Conservation (phyloP, 2,329 filamentous ascomycete genomes). For the Colletotrichum higginsianum region DNA sequence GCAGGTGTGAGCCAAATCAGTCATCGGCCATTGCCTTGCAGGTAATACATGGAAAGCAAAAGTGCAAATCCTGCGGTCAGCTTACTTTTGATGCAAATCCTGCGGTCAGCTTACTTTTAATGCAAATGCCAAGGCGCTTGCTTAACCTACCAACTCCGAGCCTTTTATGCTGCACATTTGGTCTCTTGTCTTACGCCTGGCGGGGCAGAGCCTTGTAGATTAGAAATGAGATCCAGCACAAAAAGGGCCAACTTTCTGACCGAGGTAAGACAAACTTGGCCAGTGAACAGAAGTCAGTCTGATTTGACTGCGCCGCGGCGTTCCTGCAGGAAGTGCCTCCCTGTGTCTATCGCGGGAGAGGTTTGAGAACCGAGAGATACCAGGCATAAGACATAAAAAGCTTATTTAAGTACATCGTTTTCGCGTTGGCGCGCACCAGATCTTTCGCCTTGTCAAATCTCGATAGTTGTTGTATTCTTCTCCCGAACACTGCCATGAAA, state of each 20-base stretch:
- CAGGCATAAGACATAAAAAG: neutral
- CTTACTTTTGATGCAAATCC: no score
- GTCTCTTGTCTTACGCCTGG: no score
- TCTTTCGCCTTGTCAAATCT: fast-evolving
- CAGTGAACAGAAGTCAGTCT: neutral
- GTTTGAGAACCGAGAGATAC: neutral
- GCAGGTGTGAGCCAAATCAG: no score
- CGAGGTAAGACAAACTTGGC: neutral
- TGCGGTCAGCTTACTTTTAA: no score
- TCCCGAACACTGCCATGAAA: neutral
- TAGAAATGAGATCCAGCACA: neutral
- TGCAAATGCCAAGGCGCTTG: no score
- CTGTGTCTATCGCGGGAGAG: neutral
- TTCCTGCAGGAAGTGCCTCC: neutral
- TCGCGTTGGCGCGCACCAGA: neutral
- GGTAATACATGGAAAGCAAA: no score
- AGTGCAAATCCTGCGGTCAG: no score
- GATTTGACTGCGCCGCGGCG: neutral
- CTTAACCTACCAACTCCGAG: no score
- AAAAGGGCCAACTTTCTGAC: conserved; percentile 6
- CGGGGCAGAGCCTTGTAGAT: no score
- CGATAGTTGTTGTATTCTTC: fast-evolving
- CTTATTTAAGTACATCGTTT: neutral
- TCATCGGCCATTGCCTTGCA: no score
- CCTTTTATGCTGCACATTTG: no score